Percentiles rank a stretch among this genome's conserved stretches.
Conservation (phyloP, 495 filamentous ascomycete species). For the Aspergillus taichungensis region DNA sequence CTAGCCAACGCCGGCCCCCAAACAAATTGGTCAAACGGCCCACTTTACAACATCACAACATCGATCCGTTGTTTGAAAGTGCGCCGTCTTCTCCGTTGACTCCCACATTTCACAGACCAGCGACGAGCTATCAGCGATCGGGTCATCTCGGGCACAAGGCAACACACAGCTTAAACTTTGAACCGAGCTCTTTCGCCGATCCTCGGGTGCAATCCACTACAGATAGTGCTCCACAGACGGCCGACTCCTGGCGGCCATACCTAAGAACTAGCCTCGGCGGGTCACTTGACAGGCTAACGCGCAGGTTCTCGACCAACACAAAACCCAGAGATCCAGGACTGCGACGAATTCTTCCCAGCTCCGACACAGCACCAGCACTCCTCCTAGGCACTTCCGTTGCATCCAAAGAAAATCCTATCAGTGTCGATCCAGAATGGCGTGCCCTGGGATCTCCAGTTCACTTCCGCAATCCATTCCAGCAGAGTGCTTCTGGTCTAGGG, state of each 20-base stretch:
- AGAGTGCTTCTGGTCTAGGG: background rate
- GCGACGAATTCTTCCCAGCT: constrained; percentile 20
- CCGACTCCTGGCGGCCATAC: constrained; percentile 37
- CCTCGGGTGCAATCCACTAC: constrained; percentile 12
- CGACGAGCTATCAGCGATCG: constrained; percentile 79
- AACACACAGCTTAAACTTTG: constrained; percentile 24
- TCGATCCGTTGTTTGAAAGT: constrained; percentile 19
- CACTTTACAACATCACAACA: constrained; percentile 49
- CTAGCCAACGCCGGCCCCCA: constrained; percentile 43
- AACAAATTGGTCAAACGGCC: constrained; percentile 89
- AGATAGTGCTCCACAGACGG: constrained; percentile 7
- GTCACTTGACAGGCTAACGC: constrained; percentile 26
- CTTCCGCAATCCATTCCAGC: constrained; percentile 31
- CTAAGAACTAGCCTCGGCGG: constrained; percentile 30
- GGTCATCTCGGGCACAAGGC: constrained; percentile 52
- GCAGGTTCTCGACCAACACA: constrained; percentile 21
- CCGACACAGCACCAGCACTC: constrained; percentile 26
- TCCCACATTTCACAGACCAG: constrained; percentile 61
- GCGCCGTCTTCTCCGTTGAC: constrained; percentile 41
- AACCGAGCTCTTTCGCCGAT: constrained; percentile 12
- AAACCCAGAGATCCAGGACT: constrained; percentile 17
- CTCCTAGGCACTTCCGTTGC: constrained; percentile 31
- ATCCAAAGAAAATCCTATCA: constrained; percentile 3
- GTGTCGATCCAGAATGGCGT: constrained; percentile 1
- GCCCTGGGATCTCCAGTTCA: constrained; percentile 14